Base-by-base conservation (phyloP, 148 eudicot genomes). In the Heliosperma pusillum region DNA sequence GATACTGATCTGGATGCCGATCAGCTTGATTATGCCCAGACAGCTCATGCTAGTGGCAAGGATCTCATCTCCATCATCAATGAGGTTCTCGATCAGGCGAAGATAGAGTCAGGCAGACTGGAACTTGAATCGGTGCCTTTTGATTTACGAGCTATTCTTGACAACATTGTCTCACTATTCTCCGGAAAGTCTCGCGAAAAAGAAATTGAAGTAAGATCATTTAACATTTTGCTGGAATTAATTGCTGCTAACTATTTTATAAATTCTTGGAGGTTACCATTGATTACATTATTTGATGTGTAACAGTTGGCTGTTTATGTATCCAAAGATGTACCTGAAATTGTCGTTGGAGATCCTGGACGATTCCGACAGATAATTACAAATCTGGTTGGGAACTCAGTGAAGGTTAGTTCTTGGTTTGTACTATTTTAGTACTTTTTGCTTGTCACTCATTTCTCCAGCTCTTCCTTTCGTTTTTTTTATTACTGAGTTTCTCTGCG, bases 61-160 rank as follows among this genome's bases (percentile, higher is more conserved):
- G 97, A 84, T 82, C 77, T 95, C 66, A 89, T 95, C 65, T 83
- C 88, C 55, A 85, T 95, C 53, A 95, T 95, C 27, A 92, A 92
- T 78, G 92, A 86, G 85, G 90, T 95, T 76, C 88, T 95, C 22
- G 99, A 95, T 87, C 96, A 89, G 80, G 97, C 99, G 68, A 95
- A 95, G 84, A 95, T 95, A 73, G 99, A 95, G 85, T 86, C 99
- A 33, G 97, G 97, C 70, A 87, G 89, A 81, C 96, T 95, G 52
- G 99, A 95, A 81, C 90, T 95, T 8, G 97, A 92, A 83, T 81
- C 91, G 52, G 96, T 90, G 69, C 88, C 90, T 45, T 95, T 95
- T 78, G 92, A 92, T 80, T 79, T 92, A 70, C 92, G 96, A 42
- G 81, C 82, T 57, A 79, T 87, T 84, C 93, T 92, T 29, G 99